Conservation (phyloP, 2,329 filamentous ascomycete genomes). For the Boeremia exigua region DNA sequence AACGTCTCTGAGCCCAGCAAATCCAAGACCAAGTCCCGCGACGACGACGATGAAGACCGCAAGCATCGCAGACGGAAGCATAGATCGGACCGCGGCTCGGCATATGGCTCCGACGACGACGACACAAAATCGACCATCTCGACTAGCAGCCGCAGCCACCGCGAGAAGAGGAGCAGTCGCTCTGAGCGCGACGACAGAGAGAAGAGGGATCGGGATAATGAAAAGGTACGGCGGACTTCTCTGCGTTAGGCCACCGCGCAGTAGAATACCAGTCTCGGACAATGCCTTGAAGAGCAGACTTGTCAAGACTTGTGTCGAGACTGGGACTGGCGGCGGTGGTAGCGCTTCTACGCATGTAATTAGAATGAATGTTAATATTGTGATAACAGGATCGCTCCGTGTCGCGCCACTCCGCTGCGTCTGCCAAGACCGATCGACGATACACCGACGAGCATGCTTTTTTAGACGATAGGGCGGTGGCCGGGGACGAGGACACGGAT, state of each 20-base stretch:
- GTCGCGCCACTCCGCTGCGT: constrained; percentile 32
- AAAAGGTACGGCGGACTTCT: constrained; percentile 48
- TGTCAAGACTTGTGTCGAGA: constrained; percentile 4
- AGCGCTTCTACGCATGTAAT: constrained; percentile 31
- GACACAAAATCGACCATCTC: constrained; percentile 45
- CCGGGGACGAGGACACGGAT: constrained; percentile 37
- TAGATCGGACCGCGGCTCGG: constrained; percentile 46
- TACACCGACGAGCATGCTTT: constrained; percentile 60
- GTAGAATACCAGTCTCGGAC: background rate
- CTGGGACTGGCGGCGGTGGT: constrained; percentile 5
- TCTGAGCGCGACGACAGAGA: constrained; percentile 43
- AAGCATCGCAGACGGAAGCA: constrained; percentile 56
- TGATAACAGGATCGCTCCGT: constrained; percentile 40
- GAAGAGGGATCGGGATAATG: constrained; percentile 42
- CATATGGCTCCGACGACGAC: constrained; percentile 48
- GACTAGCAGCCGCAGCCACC: constrained; percentile 41
- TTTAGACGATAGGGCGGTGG: constrained; percentile 70
- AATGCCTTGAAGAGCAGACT: background rate
- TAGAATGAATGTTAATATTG: constrained; percentile 41
- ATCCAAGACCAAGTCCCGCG: constrained; percentile 37
- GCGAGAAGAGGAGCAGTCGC: constrained; percentile 52
- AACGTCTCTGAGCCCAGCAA: constrained; percentile 42
- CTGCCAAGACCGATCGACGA: constrained; percentile 34
- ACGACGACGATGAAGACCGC: constrained; percentile 50
- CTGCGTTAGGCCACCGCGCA: constrained; percentile 27